Percentiles rank a stretch among this genome's conserved stretches.
phyloP scores from a whole-genome alignment of 23 red algal genomes.

The Gracilaria caudata region DNA sequence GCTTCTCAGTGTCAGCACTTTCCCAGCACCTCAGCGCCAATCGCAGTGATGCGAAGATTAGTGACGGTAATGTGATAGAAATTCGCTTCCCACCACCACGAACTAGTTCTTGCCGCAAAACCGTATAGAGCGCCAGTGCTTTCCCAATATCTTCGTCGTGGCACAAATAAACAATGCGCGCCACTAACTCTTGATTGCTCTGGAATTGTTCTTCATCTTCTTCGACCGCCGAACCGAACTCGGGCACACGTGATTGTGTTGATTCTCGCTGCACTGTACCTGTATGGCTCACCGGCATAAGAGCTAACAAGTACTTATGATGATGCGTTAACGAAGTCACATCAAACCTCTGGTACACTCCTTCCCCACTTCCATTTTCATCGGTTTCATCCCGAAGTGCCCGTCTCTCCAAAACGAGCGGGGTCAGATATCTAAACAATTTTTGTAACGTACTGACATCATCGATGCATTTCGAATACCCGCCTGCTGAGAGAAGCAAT shows the following conservation, averaged over 20 bases:
- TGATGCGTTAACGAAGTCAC: slow-evolving; percentile 31
- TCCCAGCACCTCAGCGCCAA: slow-evolving; percentile 47
- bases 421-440: slow-evolving; percentile 68
- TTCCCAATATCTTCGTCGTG: slow-evolving; percentile 52
- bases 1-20: not conserved
- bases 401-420: slow-evolving; percentile 55
- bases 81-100: slow-evolving; percentile 50
- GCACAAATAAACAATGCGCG: slow-evolving; percentile 77
- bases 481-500: slow-evolving; percentile 18
- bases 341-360: slow-evolving; percentile 46
- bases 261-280: not conserved
- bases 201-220: slow-evolving; percentile 51
- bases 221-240: not conserved
- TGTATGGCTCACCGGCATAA: slow-evolving; percentile 36
- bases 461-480: slow-evolving; percentile 60
- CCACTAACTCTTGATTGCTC: slow-evolving; percentile 70
- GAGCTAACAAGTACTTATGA: slow-evolving; percentile 60
- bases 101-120: slow-evolving; percentile 57
- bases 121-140: slow-evolving; percentile 44
- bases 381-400: slow-evolving; percentile 1
- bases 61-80: slow-evolving; percentile 76
- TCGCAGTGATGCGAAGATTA: slow-evolving; percentile 64
- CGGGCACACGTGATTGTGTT: not conserved
- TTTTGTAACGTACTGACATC: slow-evolving; percentile 66
- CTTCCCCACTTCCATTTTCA: not conserved